These are phyloP conservation scores for Salix exigua DNA, from an alignment of 345 rosid genomes.

Conservation along the genomic window DNA sequence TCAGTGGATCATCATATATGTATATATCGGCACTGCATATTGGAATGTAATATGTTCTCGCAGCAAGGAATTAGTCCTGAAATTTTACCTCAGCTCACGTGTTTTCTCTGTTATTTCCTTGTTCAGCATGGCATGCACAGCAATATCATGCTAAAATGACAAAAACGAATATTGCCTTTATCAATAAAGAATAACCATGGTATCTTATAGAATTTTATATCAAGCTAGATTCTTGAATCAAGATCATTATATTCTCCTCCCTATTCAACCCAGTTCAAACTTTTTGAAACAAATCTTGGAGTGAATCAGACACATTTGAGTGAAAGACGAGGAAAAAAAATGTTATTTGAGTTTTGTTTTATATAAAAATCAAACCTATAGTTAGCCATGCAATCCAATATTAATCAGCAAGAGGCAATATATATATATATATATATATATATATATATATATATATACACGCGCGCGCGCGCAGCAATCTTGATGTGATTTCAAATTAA, in stretches of 20 bases:
- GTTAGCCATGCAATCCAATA: no score
- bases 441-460: no score
- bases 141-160: constrained; percentile 23
- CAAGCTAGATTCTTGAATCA: neutral
- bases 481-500: neutral
- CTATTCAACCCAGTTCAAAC: no score
- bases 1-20: neutral
- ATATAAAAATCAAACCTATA: no score
- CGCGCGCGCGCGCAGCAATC: no score
- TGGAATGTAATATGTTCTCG: neutral
- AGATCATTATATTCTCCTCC: no score
- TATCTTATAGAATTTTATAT: neutral
- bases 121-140: constrained; percentile 15
- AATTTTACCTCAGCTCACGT: constrained; percentile 36
- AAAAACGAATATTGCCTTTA: neutral
- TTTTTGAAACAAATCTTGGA: no score
- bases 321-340: no score
- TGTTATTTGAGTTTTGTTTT: no score
- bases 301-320: no score
- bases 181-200: neutral
- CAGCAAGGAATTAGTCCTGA: neutral
- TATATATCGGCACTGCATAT: neutral
- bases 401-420: no score
- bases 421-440: no score
- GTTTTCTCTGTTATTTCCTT: constrained; percentile 34